These are phyloP conservation scores for Jatropha curcas DNA, from an alignment of 345 rosid species.

Conservation along the genomic window DNA sequence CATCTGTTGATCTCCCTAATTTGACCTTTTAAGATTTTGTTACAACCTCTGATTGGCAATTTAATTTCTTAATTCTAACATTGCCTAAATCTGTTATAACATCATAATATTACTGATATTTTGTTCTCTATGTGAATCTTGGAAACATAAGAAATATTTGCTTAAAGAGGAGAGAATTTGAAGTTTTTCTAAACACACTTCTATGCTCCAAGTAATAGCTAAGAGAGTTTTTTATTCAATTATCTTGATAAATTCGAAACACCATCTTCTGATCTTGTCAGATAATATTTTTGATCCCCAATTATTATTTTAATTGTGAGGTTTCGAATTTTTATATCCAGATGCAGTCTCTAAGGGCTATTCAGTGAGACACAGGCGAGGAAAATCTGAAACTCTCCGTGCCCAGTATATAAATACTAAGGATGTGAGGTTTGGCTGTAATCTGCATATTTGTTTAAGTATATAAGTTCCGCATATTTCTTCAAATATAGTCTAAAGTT, in stretches of 20 bases:
- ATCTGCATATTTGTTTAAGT: constrained; percentile 3
- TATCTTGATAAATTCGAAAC: constrained; percentile 3
- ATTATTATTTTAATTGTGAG: constrained; percentile 6
- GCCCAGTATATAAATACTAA: constrained; percentile 84
- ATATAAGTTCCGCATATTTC: too few species aligned
- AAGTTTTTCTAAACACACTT: background rate
- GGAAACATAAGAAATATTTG: background rate
- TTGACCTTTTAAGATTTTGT: background rate
- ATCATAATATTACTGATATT: background rate
- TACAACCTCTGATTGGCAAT: background rate
- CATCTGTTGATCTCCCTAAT: background rate
- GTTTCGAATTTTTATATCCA: constrained; percentile 33
- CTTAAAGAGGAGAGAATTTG: background rate
- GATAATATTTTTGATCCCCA: constrained; percentile 4
- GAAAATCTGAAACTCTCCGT: constrained; percentile 94
- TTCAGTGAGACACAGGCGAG: constrained; percentile 67
- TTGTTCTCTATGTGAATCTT: background rate
- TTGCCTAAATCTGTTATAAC: background rate
- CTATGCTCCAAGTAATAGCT: background rate
- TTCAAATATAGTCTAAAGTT: background rate
- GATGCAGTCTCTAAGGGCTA: constrained; percentile 53
- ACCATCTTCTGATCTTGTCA: background rate
- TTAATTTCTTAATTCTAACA: background rate
- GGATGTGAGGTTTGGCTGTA: constrained; percentile 74
- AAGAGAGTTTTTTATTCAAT: background rate